Evolutionary conservation across 2,329 filamentous ascomycete species (phyloP), one percentile per base, ranked within the genome.

Genomic region (Penicillium sp.): DNA sequence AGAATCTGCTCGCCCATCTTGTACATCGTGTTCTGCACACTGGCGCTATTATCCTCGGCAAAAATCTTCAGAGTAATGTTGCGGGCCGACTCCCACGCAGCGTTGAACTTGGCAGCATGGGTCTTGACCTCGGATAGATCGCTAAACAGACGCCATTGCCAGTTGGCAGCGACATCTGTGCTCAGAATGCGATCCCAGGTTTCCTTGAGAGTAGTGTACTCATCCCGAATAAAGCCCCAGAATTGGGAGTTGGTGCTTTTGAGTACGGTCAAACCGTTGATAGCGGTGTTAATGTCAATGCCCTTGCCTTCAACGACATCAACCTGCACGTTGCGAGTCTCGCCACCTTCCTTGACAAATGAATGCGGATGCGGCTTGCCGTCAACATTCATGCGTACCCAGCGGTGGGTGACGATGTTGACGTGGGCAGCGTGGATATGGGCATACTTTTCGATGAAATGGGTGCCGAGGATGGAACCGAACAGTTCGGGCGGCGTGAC

Each of bases 1-100:
- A 98, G 73, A 51, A 98, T 95, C 64, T 82, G 73, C 64, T 90
- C 84, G 55, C 78, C 81, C 90, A 98, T 98, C 73, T 95, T 93
- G 73, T 95, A 98, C 92, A 98, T 96, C 44, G 90, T 96, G 55
- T 82, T 82, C 70, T 98, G 92, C 15, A 98, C 92, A 55, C 86
- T 94, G 31, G 92, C 85, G 56, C 86, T 94, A 60, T 88, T 75
- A 59, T 98, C 89, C 59, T 82, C 78, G 28, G 92, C 90, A 58
- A 98, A 98, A 0, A 81, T 85, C 69, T 85, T 84, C 64, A 95
- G 74, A n/a, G 89, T 95, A 62, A 93, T 92, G 36, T 74, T 71
- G 44, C 87, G 76, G n/a, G 87, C 87, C 37, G 75, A 74, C 49
- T 80, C 72, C 76, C 82, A 95, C 13, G 89, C 85, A 45, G 72